Evolutionary conservation across 1,284 basidiomycete species (phyloP), one percentile per base, ranked within the genome.

Genomic region (Sphaerobolus stellatus): DNA sequence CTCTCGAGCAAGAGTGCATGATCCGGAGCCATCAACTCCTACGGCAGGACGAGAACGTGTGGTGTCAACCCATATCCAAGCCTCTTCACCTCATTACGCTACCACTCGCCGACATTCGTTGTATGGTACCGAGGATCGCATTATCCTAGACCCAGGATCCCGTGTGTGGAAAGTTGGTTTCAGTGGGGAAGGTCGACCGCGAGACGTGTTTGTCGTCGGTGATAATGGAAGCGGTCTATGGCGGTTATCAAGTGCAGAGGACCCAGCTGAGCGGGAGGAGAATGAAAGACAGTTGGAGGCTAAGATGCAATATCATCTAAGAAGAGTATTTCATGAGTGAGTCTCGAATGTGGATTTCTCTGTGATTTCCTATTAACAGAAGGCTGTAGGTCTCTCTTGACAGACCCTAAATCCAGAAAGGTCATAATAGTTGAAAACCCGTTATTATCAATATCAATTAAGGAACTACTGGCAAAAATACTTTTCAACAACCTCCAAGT

Each of bases 401-500:
- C 91, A 58, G 97, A 98, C 67, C 90, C 95, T 0, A 96, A 94
- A 69, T 86, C 92, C 31, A 83, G 96, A 48, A 97, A 96, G 69
- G 88, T 99, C 54, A 90, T 98, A 48, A 66, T 99, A 25, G 77
- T 96, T 5, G 95, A 98, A 70, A 90, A 93, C 66, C 91, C 96
- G 0, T 74, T 97, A 47, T 75, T 97, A 11, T 92, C 95, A 1
- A 71, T 90, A 2, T 81, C 87, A 58, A 84, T 98, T 66, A 97
- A 97, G 70, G 90, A 95, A 46, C 84, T 84, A 59, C 81, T 99
- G 47, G 92, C 92, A 5, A 81, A 84, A 48, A 84, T 93, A 38
- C 73, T 99, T 9, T 98, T 99, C 66, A 88, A 91, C 58, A 96
- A 96, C 63, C 75, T 95, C 13, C 90, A 95, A 73, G 94, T 91